These are phyloP conservation scores for Hypoxylon sp. DNA, from an alignment of 2,329 filamentous ascomycete genomes.

Conservation along the genomic window DNA sequence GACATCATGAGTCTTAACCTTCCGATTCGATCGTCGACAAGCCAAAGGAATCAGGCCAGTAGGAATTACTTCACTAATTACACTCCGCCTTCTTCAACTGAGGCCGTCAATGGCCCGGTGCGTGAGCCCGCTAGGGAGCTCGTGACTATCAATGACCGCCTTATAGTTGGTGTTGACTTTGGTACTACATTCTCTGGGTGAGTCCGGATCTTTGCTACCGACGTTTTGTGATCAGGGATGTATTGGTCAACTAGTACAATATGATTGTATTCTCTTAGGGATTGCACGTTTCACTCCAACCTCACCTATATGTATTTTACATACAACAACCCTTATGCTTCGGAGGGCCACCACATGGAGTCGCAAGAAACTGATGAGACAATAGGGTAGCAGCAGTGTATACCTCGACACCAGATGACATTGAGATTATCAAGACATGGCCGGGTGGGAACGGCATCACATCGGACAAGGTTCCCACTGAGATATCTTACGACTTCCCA, in stretches of 20 bases:
- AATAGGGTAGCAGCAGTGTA: constrained; percentile 79
- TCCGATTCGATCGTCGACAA: constrained; percentile 64
- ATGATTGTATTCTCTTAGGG: not conserved
- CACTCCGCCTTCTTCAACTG: constrained; percentile 69
- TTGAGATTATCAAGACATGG: constrained; percentile 89
- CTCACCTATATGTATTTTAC: not conserved
- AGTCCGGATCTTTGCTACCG: constrained; percentile 53
- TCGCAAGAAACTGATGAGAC: constrained; percentile 32
- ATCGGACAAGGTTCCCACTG: constrained; percentile 88
- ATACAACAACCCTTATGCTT: constrained; percentile 4
- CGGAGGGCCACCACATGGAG: not conserved
- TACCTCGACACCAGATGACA: constrained; percentile 81
- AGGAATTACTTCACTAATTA: constrained; percentile 71
- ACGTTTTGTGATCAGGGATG: not conserved
- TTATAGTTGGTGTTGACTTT: constrained; percentile 86
- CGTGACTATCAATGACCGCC: constrained; percentile 69
- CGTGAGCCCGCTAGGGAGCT: constrained; percentile 69
- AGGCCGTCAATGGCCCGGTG: constrained; percentile 74
- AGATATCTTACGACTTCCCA: constrained; percentile 75
- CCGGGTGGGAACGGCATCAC: constrained; percentile 87
- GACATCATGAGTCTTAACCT: constrained; percentile 66
- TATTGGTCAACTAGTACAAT: not conserved
- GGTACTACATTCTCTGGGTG: constrained; percentile 87
- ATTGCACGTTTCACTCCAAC: not conserved
- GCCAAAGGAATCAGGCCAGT: constrained; percentile 69